Evolutionary conservation across 306 rosid species (phyloP).

Genomic region (cucumber (Cucumis sativus)): Cucumber_9930_V3 NC_026659.2:17456501-17457000

Average conservation of each 20-base stretch:
- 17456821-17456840: slow-evolving; percentile 30
- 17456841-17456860: slow-evolving; percentile 38
- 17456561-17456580: slow-evolving; percentile 19
- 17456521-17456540: slow-evolving; percentile 22
- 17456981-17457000: slow-evolving; percentile 99
- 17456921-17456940: slow-evolving; percentile 88
- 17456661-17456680: slow-evolving; percentile 24
- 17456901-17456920: slow-evolving; percentile 54
- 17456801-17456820: slow-evolving; percentile 29
- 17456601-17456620: slow-evolving; percentile 22
- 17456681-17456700: slow-evolving; percentile 33
- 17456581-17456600: slow-evolving; percentile 24
- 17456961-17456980: slow-evolving; percentile 97
- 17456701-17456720: slow-evolving; percentile 23
- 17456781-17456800: slow-evolving; percentile 26
- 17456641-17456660: slow-evolving; percentile 21
- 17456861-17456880: slow-evolving; percentile 52
- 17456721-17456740: slow-evolving; percentile 19
- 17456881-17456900: slow-evolving; percentile 40
- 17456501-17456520: slow-evolving; percentile 29
- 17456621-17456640: slow-evolving; percentile 20
- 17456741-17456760: slow-evolving; percentile 22
- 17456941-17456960: slow-evolving; percentile 93
- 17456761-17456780: slow-evolving; percentile 24
- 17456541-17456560: slow-evolving; percentile 18